These are phyloP conservation scores for Melampsora larici-populina DNA, from an alignment of 1,284 basidiomycete species.

Conservation along the genomic window DNA sequence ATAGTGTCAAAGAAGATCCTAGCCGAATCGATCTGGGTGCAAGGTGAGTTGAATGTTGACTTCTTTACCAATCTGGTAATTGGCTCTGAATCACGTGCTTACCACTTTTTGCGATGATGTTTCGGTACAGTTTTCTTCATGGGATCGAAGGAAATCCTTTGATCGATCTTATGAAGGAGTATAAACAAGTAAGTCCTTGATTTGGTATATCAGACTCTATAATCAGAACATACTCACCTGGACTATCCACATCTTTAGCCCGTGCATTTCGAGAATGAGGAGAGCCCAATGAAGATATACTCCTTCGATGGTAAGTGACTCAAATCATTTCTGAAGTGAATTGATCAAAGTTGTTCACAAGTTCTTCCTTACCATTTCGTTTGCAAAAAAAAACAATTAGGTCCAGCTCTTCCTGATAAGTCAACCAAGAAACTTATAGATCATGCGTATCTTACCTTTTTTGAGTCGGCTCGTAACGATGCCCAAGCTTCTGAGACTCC, in stretches of 20 bases:
- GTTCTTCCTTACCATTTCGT: not conserved
- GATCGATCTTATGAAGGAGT: conserved; percentile 24
- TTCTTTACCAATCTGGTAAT: no score
- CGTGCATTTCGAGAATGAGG: conserved; percentile 34
- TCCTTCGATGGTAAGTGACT: conserved; percentile 15
- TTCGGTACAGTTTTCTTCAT: conserved; percentile 24
- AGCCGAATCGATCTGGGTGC: conserved; percentile 28
- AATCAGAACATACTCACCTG: no score
- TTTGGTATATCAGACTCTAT: no score
- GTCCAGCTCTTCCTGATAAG: conserved; percentile 12
- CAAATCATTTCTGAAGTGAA: not conserved
- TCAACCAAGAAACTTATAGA: conserved; percentile 10
- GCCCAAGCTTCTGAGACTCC: conserved; percentile 14
- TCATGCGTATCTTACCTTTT: conserved; percentile 36
- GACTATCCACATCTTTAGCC: not conserved
- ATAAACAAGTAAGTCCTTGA: conserved; percentile 10
- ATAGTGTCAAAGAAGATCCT: not conserved
- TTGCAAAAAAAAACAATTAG: conserved; percentile 8
- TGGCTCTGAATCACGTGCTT: no score
- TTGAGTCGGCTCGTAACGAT: conserved; percentile 12
- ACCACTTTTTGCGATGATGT: not conserved
- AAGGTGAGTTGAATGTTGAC: conserved; percentile 5
- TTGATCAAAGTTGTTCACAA: not conserved
- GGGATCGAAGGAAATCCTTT: conserved; percentile 39
- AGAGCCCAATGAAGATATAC: conserved; percentile 30